Evolutionary conservation across 2,329 filamentous ascomycete species (phyloP).

Genomic region (Sphaerostilbella broomeana): DNA sequence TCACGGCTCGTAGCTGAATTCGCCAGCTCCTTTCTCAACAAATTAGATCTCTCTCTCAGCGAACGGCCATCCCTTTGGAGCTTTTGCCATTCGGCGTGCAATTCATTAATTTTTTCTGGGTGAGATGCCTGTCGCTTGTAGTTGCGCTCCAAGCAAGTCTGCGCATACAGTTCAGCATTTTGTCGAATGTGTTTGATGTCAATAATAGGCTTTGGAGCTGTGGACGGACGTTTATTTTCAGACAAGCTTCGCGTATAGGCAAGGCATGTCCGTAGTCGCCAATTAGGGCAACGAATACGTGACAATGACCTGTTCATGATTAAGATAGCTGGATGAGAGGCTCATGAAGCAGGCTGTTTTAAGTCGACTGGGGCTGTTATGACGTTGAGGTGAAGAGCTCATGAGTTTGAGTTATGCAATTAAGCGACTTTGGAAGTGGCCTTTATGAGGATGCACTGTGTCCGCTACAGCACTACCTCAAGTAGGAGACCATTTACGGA

Average conservation of each 20-base stretch:
- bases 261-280: conserved; percentile 6
- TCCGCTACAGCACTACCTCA: no score
- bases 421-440: no score
- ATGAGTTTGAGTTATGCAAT: no score
- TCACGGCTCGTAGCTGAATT: conserved; percentile 43
- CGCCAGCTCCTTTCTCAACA: conserved; percentile 48
- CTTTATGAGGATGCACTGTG: no score
- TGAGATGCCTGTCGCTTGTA: conserved; percentile 55
- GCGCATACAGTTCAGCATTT: conserved; percentile 70
- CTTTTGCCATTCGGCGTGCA: conserved; percentile 53
- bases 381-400: no score
- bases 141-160: conserved; percentile 81
- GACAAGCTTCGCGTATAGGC: conserved; percentile 3
- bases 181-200: conserved; percentile 88
- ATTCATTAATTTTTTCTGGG: conserved; percentile 47
- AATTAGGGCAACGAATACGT: conserved; percentile 10
- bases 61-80: conserved; percentile 54
- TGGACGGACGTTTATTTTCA: conserved; percentile 48
- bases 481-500: no score
- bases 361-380: no score
- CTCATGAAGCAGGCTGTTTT: no score
- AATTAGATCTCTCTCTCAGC: conserved; percentile 61
- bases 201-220: conserved; percentile 70
- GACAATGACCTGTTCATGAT: conserved; percentile 26
- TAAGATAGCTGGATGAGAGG: no score